phyloP scores from a whole-genome alignment of 345 rosid species.

The Arabis hirsuta region DNA sequence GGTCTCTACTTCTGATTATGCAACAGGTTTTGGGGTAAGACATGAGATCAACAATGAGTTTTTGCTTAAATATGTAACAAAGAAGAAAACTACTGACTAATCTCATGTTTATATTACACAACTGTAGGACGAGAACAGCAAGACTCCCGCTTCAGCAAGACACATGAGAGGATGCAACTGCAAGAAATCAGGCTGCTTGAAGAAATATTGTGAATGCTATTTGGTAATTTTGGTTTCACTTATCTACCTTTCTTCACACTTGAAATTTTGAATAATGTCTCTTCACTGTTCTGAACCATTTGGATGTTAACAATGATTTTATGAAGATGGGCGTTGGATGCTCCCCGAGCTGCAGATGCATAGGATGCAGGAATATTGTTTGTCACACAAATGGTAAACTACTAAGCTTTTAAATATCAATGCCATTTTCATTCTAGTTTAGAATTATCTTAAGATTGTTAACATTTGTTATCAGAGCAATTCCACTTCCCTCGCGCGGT shows the following conservation, averaged over 20 bases:
- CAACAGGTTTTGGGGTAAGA: constrained; percentile 51
- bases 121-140: constrained; percentile 54
- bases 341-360: constrained; percentile 72
- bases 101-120: constrained; percentile 27
- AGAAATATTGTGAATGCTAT: constrained; percentile 84
- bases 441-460: constrained; percentile 4
- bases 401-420: constrained; percentile 25
- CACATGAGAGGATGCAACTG: constrained; percentile 90
- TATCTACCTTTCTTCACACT: not conserved
- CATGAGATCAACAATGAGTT: not conserved
- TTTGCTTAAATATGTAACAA: too few relatives aligned
- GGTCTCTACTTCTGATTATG: constrained; percentile 46
- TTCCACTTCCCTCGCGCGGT: not conserved
- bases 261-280: not conserved
- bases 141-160: constrained; percentile 78
- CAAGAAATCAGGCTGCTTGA: constrained; percentile 70
- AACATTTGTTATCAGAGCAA: constrained; percentile 19
- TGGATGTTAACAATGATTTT: constrained; percentile 36
- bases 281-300: constrained; percentile 25
- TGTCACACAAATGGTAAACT: constrained; percentile 58
- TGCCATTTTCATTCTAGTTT: not conserved
- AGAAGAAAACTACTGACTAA: not conserved
- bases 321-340: constrained; percentile 73
- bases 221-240: constrained; percentile 53
- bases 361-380: constrained; percentile 61